These are phyloP conservation scores for Cytospora leucostoma DNA, from an alignment of 2,329 filamentous ascomycete genomes.

Conservation along the genomic window DNA sequence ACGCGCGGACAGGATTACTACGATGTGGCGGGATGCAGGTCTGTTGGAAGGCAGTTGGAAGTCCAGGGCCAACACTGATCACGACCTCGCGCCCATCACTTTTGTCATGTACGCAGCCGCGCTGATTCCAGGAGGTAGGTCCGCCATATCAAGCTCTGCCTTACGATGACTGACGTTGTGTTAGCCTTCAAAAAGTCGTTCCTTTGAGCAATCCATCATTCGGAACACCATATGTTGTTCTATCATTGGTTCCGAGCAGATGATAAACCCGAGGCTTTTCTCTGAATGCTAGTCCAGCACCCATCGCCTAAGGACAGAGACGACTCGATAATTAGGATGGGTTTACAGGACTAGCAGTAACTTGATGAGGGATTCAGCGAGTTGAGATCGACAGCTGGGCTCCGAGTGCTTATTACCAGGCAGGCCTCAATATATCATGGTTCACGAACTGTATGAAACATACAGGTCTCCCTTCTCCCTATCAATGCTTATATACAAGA, in stretches of 20 bases:
- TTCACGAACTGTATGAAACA: too few relatives aligned
- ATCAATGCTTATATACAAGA: neutral
- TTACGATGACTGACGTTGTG: neutral
- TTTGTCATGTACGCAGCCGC: constrained; percentile 59
- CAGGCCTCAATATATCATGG: too few relatives aligned
- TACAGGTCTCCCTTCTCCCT: too few relatives aligned
- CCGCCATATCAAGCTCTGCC: neutral
- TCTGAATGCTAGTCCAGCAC: too few relatives aligned
- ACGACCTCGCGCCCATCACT: constrained; percentile 54
- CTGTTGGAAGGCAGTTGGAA: neutral
- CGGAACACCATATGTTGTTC: neutral
- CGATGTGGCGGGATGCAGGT: neutral
- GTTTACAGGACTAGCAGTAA: too few relatives aligned
- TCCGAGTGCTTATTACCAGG: too few relatives aligned
- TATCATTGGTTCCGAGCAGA: neutral
- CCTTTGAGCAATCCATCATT: neutral
- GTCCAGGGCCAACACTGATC: neutral
- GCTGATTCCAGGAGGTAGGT: constrained; percentile 56
- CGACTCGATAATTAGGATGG: too few relatives aligned
- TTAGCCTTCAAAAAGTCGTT: neutral
- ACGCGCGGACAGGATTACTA: constrained; percentile 21
- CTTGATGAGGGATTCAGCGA: too few relatives aligned
- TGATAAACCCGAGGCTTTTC: too few relatives aligned
- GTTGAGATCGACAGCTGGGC: too few relatives aligned
- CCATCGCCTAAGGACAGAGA: too few relatives aligned